Conservation (phyloP, 2,329 filamentous ascomycete species). For the Aspergillus costaricaensis region DNA sequence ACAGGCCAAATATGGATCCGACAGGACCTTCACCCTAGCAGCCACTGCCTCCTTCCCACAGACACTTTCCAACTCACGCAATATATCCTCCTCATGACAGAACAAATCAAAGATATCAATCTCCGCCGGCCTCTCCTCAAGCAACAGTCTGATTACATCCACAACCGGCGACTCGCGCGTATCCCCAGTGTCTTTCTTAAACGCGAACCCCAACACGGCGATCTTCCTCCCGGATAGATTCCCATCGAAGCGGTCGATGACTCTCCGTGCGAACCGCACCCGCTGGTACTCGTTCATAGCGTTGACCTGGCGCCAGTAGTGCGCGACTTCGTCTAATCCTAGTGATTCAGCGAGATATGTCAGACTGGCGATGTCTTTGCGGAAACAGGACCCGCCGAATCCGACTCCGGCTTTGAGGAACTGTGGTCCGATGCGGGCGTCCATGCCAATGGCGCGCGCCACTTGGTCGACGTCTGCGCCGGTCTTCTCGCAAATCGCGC, state of each 20-base stretch:
- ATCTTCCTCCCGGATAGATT: slow-evolving; percentile 71
- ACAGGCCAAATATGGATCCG: slow-evolving; percentile 50
- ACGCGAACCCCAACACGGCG: slow-evolving; percentile 72
- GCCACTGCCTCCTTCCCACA: not conserved
- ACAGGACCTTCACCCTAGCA: slow-evolving; percentile 40
- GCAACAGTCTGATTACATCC: slow-evolving; percentile 65
- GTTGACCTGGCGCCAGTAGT: slow-evolving; percentile 74
- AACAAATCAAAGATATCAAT: slow-evolving; percentile 70
- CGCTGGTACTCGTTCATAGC: slow-evolving; percentile 76
- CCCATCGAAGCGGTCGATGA: slow-evolving; percentile 68
- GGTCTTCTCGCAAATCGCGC: slow-evolving; percentile 75
- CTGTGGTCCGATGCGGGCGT: slow-evolving; percentile 70
- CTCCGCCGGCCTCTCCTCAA: slow-evolving; percentile 64
- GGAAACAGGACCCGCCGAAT: slow-evolving; percentile 80
- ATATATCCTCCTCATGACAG: slow-evolving; percentile 43
- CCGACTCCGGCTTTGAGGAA: slow-evolving; percentile 75
- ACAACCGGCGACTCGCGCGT: slow-evolving; percentile 71
- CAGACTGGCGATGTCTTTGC: slow-evolving; percentile 75
- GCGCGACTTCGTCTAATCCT: slow-evolving; percentile 68
- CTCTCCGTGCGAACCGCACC: slow-evolving; percentile 65
- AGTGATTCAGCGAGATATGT: slow-evolving; percentile 72
- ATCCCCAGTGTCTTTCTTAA: slow-evolving; percentile 78
- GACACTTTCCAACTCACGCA: slow-evolving; percentile 37
- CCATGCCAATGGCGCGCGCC: slow-evolving; percentile 66
- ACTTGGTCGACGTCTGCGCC: slow-evolving; percentile 77